Base-by-base conservation (phyloP, 345 rosid species). In the Bruguiera sexangula region DNA sequence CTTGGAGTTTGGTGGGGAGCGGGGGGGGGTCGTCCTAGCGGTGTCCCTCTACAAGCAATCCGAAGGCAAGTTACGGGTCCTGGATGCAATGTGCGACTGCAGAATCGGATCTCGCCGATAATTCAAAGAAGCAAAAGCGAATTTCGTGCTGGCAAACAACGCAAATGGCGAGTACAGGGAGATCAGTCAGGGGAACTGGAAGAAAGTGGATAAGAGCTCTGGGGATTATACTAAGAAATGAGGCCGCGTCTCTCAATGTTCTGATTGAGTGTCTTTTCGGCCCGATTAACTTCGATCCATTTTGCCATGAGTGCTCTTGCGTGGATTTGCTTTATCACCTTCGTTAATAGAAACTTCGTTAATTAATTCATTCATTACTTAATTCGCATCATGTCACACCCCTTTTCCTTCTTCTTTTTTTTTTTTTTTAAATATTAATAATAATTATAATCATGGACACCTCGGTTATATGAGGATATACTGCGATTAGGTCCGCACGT, bases 21-120 rank as follows among this genome's bases (percentile, higher is more conserved):
- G 36, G 36, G 7, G 36, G 36, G 6, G 5, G 5, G 32, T 31
- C 3, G 81, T 87, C 8, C 86, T 90, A 64, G 78, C 93, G 0
- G 97, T 84, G 1, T 51, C 84, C 0, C 85, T 93, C 18, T 82
- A 91, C 86, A 87, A 78, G 82, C 81, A 73, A 71, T 79, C 85
- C 4, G 77, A 68, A 4, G 85, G 82, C 39, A 72, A 60, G 30
- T 69, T 91, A 51, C 85, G 96, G 22, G 82, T 94, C 1, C 79
- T 94, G 30, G 97, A 94, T 27, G 93, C 96, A 6, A 84, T 91
- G 95, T 91, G 97, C 61, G 96, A 97, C 24, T 88, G 96, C 29
- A 93, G 96, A 26, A 78, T 93, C 70, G 84, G 90, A 8, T 86
- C 98, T 6, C 86, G 87, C 50, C 86, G 96, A 57, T 89, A 91